Evolutionary conservation across 805 yeast genomes (phyloP).

Genomic region (Teunomyces atbi): DNA sequence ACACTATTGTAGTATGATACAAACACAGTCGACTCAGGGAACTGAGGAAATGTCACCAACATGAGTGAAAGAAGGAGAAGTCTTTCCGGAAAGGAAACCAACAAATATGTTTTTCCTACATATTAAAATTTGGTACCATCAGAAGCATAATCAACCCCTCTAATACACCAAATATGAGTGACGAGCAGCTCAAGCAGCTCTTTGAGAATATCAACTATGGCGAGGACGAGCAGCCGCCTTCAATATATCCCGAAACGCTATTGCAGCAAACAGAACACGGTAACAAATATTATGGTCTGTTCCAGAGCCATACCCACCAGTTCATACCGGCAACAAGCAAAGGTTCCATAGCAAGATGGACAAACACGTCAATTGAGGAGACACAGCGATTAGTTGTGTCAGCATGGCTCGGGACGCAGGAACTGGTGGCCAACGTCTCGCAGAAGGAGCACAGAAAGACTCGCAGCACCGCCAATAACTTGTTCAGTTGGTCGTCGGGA

Average conservation of each 20-base stretch:
- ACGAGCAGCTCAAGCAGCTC: slow-evolving; percentile 1
- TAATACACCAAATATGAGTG: not conserved
- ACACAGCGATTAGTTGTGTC: slow-evolving; percentile 20
- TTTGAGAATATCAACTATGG: not conserved
- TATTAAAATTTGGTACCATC: not conserved
- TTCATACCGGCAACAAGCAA: slow-evolving; percentile 18
- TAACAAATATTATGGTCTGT: slow-evolving; percentile 28
- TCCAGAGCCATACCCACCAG: slow-evolving; percentile 36
- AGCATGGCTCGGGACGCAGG: slow-evolving; percentile 20
- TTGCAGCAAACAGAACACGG: slow-evolving; percentile 30
- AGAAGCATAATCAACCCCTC: not conserved
- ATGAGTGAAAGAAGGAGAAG: not conserved
- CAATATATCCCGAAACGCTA: slow-evolving; percentile 32
- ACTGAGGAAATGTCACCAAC: slow-evolving; percentile 45
- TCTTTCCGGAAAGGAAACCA: not conserved
- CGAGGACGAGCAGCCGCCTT: not conserved
- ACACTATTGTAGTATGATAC: slow-evolving; percentile 49
- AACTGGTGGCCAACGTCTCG: not conserved
- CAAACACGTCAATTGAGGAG: slow-evolving; percentile 23
- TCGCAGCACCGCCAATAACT: slow-evolving; percentile 25
- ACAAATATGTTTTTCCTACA: not conserved
- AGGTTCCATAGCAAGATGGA: slow-evolving; percentile 29
- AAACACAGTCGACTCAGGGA: slow-evolving; percentile 32
- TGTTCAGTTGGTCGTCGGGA: slow-evolving; percentile 44
- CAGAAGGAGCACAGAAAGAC: slow-evolving; percentile 8